Evolutionary conservation across 2,329 filamentous ascomycete species (phyloP).

Genomic region (Niveomyces coronatus): DNA sequence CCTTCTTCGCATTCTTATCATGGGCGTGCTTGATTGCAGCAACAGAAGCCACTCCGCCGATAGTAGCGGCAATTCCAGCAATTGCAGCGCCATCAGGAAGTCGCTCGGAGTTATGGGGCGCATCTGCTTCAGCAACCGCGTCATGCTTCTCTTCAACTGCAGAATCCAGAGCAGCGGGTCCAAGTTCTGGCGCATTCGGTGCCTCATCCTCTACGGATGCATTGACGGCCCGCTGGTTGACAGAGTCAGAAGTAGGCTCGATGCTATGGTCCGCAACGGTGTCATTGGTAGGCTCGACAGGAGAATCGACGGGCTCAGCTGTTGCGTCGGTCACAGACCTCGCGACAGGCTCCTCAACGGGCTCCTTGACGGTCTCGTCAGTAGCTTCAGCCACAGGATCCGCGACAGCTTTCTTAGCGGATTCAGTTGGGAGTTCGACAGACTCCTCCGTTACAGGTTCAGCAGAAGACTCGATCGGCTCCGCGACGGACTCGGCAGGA

Average conservation of each 20-base stretch:
- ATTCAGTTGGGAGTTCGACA: no score
- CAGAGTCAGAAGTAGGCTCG: background rate
- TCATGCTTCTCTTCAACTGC: conserved; percentile 1
- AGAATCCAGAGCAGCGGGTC: background rate
- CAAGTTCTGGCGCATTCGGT: no score
- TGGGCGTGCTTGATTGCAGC: conserved; percentile 4
- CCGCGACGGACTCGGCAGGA: background rate
- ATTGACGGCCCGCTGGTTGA: no score
- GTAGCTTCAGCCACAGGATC: background rate
- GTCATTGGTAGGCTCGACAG: background rate
- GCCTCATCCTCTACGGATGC: no score
- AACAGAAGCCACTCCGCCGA: conserved; percentile 4
- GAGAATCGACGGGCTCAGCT: conserved; percentile 1
- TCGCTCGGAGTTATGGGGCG: background rate
- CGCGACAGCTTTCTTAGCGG: background rate
- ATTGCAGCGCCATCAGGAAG: conserved; percentile 2
- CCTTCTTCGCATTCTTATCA: conserved; percentile 1
- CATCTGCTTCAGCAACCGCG: background rate
- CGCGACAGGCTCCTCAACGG: conserved; percentile 6
- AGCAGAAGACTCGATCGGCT: conserved; percentile 1
- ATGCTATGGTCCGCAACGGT: background rate
- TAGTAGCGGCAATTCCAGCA: background rate
- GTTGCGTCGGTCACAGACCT: conserved; percentile 2
- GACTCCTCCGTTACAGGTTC: background rate
- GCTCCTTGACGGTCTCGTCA: background rate